Evolutionary conservation across 495 filamentous ascomycete species (phyloP).

Genomic region (Penicillium maclennaniae): DNA sequence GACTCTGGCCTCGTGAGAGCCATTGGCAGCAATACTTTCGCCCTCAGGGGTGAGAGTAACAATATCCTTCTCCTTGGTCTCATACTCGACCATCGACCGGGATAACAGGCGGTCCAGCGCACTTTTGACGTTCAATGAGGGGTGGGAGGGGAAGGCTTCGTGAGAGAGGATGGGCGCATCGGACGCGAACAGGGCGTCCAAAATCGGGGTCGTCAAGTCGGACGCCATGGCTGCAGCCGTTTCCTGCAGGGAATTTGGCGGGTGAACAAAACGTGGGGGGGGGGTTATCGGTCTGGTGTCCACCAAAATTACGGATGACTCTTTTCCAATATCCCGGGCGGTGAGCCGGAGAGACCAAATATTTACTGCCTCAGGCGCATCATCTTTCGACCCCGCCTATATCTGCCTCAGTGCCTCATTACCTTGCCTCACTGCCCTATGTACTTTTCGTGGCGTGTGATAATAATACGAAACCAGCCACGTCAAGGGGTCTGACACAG

Average conservation of each 20-base stretch:
- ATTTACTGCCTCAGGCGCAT: slow-evolving; percentile 5
- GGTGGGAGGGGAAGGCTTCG: slow-evolving; percentile 70
- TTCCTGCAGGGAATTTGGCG: slow-evolving; percentile 22
- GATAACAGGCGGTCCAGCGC: slow-evolving; percentile 81
- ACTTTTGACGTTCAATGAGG: slow-evolving; percentile 73
- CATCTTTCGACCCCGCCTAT: slow-evolving; percentile 19
- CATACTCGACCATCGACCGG: slow-evolving; percentile 80
- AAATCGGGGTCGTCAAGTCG: slow-evolving; percentile 62
- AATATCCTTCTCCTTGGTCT: slow-evolving; percentile 75
- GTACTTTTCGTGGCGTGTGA: neutral
- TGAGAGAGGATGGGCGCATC: slow-evolving; percentile 64
- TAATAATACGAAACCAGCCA: neutral
- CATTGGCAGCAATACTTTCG: slow-evolving; percentile 71
- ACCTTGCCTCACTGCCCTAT: neutral
- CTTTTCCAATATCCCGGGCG: slow-evolving; percentile 26
- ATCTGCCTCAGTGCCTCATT: too few species aligned
- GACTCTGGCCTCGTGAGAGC: slow-evolving; percentile 92
- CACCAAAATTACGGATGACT: slow-evolving; percentile 25
- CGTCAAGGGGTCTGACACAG: neutral
- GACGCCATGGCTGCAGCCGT: slow-evolving; percentile 47
- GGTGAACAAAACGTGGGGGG: slow-evolving; percentile 5
- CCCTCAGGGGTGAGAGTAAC: slow-evolving; percentile 76
- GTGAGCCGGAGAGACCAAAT: slow-evolving; percentile 18
- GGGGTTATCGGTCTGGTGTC: slow-evolving; percentile 12
- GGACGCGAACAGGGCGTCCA: slow-evolving; percentile 62